Evolutionary conservation across 2,329 filamentous ascomycete species (phyloP).

Genomic region (Aspergillus chevalieri): DNA sequence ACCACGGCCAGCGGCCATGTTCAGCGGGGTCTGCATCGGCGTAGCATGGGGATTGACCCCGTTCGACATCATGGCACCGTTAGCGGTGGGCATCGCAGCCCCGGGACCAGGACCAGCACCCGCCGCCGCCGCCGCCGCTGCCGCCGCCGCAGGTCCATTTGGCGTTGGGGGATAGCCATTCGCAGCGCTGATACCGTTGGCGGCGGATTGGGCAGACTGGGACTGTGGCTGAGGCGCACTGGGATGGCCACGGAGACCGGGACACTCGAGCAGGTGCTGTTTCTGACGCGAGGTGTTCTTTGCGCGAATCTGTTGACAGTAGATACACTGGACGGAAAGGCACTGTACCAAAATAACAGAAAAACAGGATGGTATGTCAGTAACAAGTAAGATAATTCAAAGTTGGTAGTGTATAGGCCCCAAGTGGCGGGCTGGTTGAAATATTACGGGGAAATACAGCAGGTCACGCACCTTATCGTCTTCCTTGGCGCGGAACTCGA

Average conservation of each 20-base stretch:
- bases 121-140: constrained; percentile 25
- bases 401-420: constrained; percentile 10
- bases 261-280: constrained; percentile 47
- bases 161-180: constrained; percentile 42
- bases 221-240: constrained; percentile 38
- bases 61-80: constrained; percentile 39
- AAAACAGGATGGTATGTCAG: constrained; percentile 27
- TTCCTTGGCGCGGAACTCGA: constrained; percentile 50
- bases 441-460: constrained; percentile 37
- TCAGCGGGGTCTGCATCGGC: constrained; percentile 38
- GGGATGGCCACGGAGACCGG: constrained; percentile 41
- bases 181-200: constrained; percentile 35
- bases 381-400: constrained; percentile 13
- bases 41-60: constrained; percentile 39
- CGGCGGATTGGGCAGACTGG: constrained; percentile 30
- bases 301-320: constrained; percentile 48
- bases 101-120: constrained; percentile 26
- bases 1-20: constrained; percentile 34
- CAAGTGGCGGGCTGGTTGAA: constrained; percentile 18
- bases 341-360: constrained; percentile 30
- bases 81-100: constrained; percentile 35
- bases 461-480: constrained; percentile 43
- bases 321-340: constrained; percentile 49
- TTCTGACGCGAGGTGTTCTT: constrained; percentile 50
- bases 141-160: constrained; percentile 29